Evolutionary conservation across 78 protist genomes (phyloP).

Genomic region (Creolimax fragrantissima): DNA sequence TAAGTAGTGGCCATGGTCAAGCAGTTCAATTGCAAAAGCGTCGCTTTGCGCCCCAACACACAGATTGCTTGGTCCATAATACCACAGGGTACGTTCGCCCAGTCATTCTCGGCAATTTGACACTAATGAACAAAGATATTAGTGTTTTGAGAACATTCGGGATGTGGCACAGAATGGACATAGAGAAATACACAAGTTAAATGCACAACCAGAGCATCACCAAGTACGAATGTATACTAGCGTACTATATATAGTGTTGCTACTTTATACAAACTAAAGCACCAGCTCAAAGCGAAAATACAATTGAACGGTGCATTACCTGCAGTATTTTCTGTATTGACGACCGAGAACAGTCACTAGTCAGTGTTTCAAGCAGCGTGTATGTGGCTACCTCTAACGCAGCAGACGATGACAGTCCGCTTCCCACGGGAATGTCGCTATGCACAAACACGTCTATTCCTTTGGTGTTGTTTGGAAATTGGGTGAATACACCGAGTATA

Average conservation of each 20-base stretch:
- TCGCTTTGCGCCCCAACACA: neutral
- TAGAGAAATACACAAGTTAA: no score
- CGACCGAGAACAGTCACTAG: neutral
- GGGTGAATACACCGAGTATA: conserved; percentile 12
- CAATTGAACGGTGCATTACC: neutral
- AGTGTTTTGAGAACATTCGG: no score
- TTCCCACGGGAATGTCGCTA: conserved; percentile 15
- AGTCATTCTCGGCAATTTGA: conserved; percentile 27
- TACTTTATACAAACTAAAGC: neutral
- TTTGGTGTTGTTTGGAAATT: neutral
- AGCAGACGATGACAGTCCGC: conserved; percentile 30
- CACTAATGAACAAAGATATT: no score
- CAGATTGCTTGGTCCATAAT: conserved; percentile 29
- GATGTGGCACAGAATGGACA: no score
- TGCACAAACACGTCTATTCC: neutral
- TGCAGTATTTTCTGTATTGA: neutral
- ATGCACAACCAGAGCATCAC: no score
- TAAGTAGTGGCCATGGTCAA: neutral
- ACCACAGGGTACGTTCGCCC: conserved; percentile 35
- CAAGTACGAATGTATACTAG: no score
- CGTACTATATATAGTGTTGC: no score
- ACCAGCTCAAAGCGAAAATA: neutral
- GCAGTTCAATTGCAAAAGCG: conserved; percentile 25
- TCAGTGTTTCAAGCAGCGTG: conserved; percentile 10
- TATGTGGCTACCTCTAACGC: conserved; percentile 31